Evolutionary conservation across 225 moss, liverwort and hornwort species (phyloP).

Genomic region (Sphagnum contortum): DNA sequence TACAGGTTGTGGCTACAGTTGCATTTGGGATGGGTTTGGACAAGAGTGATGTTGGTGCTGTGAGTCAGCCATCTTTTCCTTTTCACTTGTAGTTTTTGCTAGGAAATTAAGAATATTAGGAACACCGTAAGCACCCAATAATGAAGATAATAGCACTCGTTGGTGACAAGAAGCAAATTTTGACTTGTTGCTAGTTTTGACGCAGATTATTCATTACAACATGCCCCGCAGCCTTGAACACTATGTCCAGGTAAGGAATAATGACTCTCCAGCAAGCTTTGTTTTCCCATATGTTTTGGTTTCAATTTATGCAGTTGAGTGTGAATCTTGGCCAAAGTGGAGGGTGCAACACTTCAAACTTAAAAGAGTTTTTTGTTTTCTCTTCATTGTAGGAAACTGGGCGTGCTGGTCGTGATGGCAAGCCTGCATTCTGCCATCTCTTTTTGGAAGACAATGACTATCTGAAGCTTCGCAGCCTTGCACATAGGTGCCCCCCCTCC

Average conservation of each 20-base stretch:
- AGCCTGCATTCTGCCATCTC: slow-evolving; percentile 67
- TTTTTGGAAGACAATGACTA: slow-evolving; percentile 79
- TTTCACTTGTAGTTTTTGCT: too few relatives aligned
- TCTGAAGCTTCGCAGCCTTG: slow-evolving; percentile 90
- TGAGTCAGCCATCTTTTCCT: slow-evolving; percentile 22
- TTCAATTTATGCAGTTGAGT: too few relatives aligned
- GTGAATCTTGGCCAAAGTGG: too few relatives aligned
- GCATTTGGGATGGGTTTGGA: slow-evolving; percentile 99
- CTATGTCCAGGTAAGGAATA: slow-evolving; percentile 68
- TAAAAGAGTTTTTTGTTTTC: too few relatives aligned
- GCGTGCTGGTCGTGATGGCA: slow-evolving; percentile 88
- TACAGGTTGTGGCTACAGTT: slow-evolving; percentile 92
- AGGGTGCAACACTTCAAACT: too few relatives aligned
- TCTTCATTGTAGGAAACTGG: slow-evolving; percentile 67
- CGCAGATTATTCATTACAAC: slow-evolving; percentile 85
- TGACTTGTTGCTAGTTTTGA: too few relatives aligned
- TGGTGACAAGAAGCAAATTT: too few relatives aligned
- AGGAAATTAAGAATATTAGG: too few relatives aligned
- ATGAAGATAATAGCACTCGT: too few relatives aligned
- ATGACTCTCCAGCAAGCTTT: not conserved
- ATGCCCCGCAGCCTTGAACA: slow-evolving; percentile 90
- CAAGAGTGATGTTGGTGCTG: slow-evolving; percentile 84
- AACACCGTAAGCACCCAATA: too few relatives aligned
- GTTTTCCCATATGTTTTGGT: too few relatives aligned
- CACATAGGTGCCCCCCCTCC: slow-evolving; percentile 49